Percentiles rank a stretch among this genome's conserved stretches.
phyloP scores from a whole-genome alignment of 495 filamentous ascomycete species.

The Haplographium delicatum region DNA sequence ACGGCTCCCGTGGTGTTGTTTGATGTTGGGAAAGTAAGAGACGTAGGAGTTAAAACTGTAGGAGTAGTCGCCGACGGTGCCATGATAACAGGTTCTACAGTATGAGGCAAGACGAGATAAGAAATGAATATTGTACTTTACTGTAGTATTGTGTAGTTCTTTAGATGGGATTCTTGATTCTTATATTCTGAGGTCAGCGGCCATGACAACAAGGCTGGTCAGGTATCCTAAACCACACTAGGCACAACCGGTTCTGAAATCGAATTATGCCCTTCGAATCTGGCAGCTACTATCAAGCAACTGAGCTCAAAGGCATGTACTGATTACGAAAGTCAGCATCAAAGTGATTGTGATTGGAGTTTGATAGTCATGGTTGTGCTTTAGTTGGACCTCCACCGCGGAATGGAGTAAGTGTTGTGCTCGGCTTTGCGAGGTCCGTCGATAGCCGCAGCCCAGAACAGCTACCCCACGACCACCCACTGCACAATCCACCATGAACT shows the following conservation, averaged over 20 bases:
- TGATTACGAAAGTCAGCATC: background rate
- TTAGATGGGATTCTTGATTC: no score
- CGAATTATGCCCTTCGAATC: no score
- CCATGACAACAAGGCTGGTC: no score
- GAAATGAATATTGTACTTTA: slow-evolving; percentile 2
- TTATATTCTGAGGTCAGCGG: no score
- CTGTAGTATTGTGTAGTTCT: background rate
- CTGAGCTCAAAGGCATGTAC: background rate
- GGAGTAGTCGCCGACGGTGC: slow-evolving; percentile 66
- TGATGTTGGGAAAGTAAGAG: slow-evolving; percentile 33
- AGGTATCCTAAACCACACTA: no score
- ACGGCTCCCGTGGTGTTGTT: slow-evolving; percentile 32
- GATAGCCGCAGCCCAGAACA: background rate
- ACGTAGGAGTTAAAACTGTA: slow-evolving; percentile 37
- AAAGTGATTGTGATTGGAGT: background rate
- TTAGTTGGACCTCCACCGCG: slow-evolving; percentile 7
- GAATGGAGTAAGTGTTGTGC: slow-evolving; percentile 7
- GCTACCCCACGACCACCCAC: slow-evolving; percentile 17
- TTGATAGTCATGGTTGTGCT: slow-evolving; percentile 1
- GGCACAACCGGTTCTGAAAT: no score
- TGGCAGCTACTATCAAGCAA: background rate
- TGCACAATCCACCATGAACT: background rate
- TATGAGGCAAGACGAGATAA: background rate
- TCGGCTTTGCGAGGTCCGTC: background rate
- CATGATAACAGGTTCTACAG: slow-evolving; percentile 42